phyloP scores from a whole-genome alignment of 164 flowering plant species.

The Buxus sempervirens region DNA sequence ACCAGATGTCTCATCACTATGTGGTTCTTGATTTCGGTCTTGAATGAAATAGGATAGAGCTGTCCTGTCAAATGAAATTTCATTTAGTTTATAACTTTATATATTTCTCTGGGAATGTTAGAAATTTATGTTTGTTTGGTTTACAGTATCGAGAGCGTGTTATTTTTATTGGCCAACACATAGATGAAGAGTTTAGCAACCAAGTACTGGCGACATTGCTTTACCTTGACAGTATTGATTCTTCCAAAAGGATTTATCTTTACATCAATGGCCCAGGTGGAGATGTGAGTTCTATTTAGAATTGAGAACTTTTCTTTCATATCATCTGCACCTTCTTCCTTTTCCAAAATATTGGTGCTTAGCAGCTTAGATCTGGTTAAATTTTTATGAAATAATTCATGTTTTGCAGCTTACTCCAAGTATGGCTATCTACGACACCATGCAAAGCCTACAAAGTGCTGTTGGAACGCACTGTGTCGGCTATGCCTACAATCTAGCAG shows the following conservation, averaged over 20 bases:
- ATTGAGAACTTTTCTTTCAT: background rate
- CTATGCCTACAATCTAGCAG: conserved; percentile 68
- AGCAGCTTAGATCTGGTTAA: background rate
- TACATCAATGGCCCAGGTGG: conserved; percentile 85
- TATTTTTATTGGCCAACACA: conserved; percentile 69
- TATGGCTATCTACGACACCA: conserved; percentile 81
- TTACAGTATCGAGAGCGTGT: conserved; percentile 89
- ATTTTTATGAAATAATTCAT: background rate
- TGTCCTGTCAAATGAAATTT: background rate
- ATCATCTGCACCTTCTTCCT: background rate
- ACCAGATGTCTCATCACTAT: background rate
- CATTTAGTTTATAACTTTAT: too few species aligned
- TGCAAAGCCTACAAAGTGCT: conserved; percentile 80
- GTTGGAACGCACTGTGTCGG: conserved; percentile 79
- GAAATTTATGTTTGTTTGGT: conserved; percentile 2
- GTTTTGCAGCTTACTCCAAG: conserved; percentile 77
- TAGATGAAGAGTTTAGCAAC: conserved; percentile 81
- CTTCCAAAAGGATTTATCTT: conserved; percentile 50
- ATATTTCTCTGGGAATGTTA: too few species aligned
- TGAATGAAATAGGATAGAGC: conserved; percentile 1
- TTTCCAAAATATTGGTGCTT: too few species aligned
- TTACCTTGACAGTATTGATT: conserved; percentile 81
- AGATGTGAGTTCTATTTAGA: conserved; percentile 68
- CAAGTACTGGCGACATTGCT: conserved; percentile 84
- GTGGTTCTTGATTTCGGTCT: background rate